Percentiles rank a stretch among this genome's conserved stretches.
Conservation (phyloP, 768 basidiomycete genomes). For the Roridomyces roridus region DNA sequence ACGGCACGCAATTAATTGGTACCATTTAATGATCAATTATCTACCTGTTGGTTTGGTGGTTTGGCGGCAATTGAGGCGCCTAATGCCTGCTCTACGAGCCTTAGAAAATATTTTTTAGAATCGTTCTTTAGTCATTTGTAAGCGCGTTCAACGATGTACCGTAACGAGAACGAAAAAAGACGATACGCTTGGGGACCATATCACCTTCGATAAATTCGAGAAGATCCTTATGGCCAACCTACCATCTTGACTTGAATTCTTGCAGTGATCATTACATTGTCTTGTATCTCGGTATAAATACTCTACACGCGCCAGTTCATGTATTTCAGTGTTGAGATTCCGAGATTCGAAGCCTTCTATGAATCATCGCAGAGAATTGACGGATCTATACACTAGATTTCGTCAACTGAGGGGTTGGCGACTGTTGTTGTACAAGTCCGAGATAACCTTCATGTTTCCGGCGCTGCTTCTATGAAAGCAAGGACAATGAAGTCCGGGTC, state of each 20-base stretch:
- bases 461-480: too few species aligned
- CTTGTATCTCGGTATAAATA: neutral
- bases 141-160: too few species aligned
- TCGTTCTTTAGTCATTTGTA: too few species aligned
- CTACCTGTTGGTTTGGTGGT: too few species aligned
- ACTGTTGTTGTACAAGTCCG: neutral
- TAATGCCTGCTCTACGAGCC: too few species aligned
- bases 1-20: too few species aligned
- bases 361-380: slow-evolving; percentile 3
- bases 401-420: neutral
- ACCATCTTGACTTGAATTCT: slow-evolving; percentile 3
- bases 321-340: slow-evolving; percentile 3
- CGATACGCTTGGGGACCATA: slow-evolving; percentile 2
- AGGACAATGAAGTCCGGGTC: too few species aligned
- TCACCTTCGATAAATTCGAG: slow-evolving; percentile 6
- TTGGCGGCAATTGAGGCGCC: too few species aligned
- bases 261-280: neutral
- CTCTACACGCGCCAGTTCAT: neutral
- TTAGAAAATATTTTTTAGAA: too few species aligned
- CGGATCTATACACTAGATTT: slow-evolving; percentile 1
- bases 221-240: neutral
- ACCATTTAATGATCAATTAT: too few species aligned
- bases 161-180: too few species aligned
- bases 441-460: neutral
- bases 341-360: slow-evolving; percentile 1